Evolutionary conservation across 805 yeast genomes (phyloP).

Genomic region (Kluyveromyces dobzhanskii): DNA sequence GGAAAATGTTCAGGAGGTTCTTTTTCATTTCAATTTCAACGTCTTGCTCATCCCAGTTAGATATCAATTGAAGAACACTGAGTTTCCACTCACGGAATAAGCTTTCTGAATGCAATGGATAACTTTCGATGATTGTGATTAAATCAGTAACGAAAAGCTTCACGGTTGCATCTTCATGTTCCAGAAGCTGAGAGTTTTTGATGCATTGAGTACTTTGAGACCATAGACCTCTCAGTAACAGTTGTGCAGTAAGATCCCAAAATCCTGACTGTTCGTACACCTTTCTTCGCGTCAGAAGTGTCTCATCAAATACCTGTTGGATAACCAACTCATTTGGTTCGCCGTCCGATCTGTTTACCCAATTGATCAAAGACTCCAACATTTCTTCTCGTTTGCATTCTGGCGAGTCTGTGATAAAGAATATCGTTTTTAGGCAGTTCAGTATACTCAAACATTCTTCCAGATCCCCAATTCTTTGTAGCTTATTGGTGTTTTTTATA

Average conservation of each 20-base stretch:
- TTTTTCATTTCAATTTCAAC: conserved; percentile 23
- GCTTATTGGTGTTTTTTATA: conserved; percentile 25
- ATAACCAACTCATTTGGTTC: conserved; percentile 49
- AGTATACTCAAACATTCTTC: conserved; percentile 45
- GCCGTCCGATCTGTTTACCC: conserved; percentile 67
- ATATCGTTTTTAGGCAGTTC: conserved; percentile 48
- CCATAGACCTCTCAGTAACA: conserved; percentile 55
- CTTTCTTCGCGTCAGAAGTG: conserved; percentile 40
- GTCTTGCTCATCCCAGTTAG: conserved; percentile 19
- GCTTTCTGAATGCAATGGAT: conserved; percentile 27
- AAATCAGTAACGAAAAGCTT: conserved; percentile 28
- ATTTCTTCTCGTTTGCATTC: conserved; percentile 8
- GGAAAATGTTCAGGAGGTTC: conserved; percentile 26
- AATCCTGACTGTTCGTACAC: conserved; percentile 35
- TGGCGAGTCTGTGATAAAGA: conserved; percentile 21
- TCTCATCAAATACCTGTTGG: conserved; percentile 34
- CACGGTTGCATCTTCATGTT: conserved; percentile 17
- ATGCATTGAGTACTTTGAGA: conserved; percentile 39
- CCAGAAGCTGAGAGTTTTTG: conserved; percentile 19
- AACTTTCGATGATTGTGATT: conserved; percentile 27
- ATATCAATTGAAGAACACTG: conserved; percentile 21
- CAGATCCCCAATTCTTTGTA: conserved; percentile 29
- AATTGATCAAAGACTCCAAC: conserved; percentile 40
- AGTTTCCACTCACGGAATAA: conserved; percentile 34
- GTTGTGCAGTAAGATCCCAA: conserved; percentile 53